A percentile compares a stretch with the other conserved stretches of the same genome.
Conservation (phyloP, 2,329 filamentous ascomycete genomes). For the Tolypocladium ophioglossoides region DNA sequence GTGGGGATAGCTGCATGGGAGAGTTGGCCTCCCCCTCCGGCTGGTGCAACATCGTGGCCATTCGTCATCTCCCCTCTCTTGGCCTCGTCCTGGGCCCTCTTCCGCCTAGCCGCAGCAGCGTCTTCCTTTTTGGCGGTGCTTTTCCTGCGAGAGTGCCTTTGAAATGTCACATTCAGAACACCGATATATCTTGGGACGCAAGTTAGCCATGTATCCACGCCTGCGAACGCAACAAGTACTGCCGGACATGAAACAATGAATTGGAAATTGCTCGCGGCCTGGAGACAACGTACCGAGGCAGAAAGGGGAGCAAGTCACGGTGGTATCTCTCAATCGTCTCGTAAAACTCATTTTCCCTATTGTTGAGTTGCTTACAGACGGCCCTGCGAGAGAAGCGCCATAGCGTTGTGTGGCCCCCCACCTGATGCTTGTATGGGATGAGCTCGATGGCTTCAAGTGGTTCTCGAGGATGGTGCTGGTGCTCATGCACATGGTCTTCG, state of each 20-base stretch:
- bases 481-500: slow-evolving; percentile 40
- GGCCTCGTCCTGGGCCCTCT: slow-evolving; percentile 20
- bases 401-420: slow-evolving; percentile 90
- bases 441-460: slow-evolving; percentile 88
- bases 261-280: not conserved
- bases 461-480: slow-evolving; percentile 38
- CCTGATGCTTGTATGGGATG: slow-evolving; percentile 94
- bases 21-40: slow-evolving; percentile 7
- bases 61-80: slow-evolving; percentile 1
- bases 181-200: slow-evolving; percentile 68
- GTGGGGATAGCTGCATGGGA: slow-evolving; percentile 9
- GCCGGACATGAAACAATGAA: not conserved
- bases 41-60: not conserved
- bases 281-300: slow-evolving; percentile 59
- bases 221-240: not conserved
- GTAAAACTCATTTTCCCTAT: slow-evolving; percentile 97
- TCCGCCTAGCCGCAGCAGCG: slow-evolving; percentile 22
- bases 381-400: slow-evolving; percentile 93
- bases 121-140: slow-evolving; percentile 43
- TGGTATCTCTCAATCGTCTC: slow-evolving; percentile 89
- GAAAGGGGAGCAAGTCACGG: slow-evolving; percentile 77
- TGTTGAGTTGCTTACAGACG: slow-evolving; percentile 97
- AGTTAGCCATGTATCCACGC: not conserved
- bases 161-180: slow-evolving; percentile 91
- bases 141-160: slow-evolving; percentile 64